A percentile compares a stretch with the other conserved stretches of the same genome.
Conservation (phyloP, 495 filamentous ascomycete species). For the Clohesyomyces aquaticus region DNA sequence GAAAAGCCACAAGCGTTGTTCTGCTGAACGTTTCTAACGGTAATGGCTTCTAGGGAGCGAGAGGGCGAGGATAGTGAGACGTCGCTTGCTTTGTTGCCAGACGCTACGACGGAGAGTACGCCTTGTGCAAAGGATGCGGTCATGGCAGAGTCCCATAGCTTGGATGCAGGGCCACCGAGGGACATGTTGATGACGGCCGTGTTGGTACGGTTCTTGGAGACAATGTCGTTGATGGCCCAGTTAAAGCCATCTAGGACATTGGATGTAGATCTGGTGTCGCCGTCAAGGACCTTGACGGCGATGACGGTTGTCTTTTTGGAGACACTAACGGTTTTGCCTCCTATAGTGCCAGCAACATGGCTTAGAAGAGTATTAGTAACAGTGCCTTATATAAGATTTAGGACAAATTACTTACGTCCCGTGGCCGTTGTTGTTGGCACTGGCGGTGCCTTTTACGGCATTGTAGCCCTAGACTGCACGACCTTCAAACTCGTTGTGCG, state of each 20-base stretch:
- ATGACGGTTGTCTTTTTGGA: slow-evolving; percentile 95
- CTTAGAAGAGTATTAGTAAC: slow-evolving; percentile 43
- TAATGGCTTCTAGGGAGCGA: slow-evolving; percentile 84
- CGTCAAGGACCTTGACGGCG: slow-evolving; percentile 83
- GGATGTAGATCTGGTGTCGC: slow-evolving; percentile 77
- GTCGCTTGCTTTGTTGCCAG: slow-evolving; percentile 94
- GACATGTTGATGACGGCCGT: slow-evolving; percentile 98
- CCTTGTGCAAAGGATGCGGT: slow-evolving; percentile 87
- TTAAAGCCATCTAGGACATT: slow-evolving; percentile 97
- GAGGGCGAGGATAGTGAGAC: slow-evolving; percentile 97
- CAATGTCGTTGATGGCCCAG: slow-evolving; percentile 83
- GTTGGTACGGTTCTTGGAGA: slow-evolving; percentile 87
- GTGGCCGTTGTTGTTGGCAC: slow-evolving; percentile 79
- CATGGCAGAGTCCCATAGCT: slow-evolving; percentile 83
- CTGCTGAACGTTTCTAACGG: slow-evolving; percentile 89
- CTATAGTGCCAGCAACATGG: slow-evolving; percentile 96
- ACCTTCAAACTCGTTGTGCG: slow-evolving; percentile 94
- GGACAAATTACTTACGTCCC: slow-evolving; percentile 59
- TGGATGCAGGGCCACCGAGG: slow-evolving; percentile 90
- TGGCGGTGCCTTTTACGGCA: slow-evolving; percentile 78
- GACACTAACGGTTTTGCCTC: slow-evolving; percentile 96
- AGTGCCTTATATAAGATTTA: background rate
- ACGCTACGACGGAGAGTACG: slow-evolving; percentile 94
- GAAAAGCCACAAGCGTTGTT: slow-evolving; percentile 90
- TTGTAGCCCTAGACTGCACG: slow-evolving; percentile 80